These are phyloP conservation scores for Elsinoe fawcettii DNA, from an alignment of 2,329 filamentous ascomycete species.

Conservation along the genomic window DNA sequence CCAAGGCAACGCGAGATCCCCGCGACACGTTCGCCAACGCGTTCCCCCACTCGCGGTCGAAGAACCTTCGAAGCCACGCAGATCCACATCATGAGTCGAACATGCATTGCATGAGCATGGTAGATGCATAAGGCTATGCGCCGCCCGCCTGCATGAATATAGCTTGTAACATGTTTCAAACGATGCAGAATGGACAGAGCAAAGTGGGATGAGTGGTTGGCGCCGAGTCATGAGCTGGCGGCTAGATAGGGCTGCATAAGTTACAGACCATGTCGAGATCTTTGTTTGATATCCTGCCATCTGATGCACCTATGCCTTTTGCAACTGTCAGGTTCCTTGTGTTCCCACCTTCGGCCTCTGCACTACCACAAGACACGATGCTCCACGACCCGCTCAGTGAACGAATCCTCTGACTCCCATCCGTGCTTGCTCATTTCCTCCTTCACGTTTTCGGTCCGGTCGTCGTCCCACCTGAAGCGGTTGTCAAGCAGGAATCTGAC, in stretches of 20 bases:
- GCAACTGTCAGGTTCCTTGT: too few relatives aligned
- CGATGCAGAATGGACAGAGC: neutral
- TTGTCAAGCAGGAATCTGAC: too few relatives aligned
- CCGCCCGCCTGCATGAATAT: neutral
- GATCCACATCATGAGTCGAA: neutral
- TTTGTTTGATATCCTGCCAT: neutral
- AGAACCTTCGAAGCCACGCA: neutral
- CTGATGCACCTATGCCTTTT: neutral
- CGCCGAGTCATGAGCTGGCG: neutral
- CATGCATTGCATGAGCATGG: neutral
- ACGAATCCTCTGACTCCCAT: too few relatives aligned
- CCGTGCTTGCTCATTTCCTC: too few relatives aligned
- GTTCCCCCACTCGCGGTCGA: neutral
- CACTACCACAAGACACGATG: too few relatives aligned
- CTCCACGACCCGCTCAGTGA: too few relatives aligned
- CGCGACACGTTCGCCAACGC: neutral
- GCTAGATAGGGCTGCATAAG: neutral
- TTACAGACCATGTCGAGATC: neutral
- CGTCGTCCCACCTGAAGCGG: too few relatives aligned
- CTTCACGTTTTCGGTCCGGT: too few relatives aligned
- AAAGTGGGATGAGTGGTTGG: neutral
- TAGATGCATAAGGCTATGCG: neutral
- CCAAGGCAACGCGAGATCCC: neutral
- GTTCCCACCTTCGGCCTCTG: too few relatives aligned
- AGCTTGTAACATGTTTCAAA: neutral